Evolutionary conservation across 495 filamentous ascomycete genomes (phyloP).

Genomic region (Oidiodendron maius): DNA sequence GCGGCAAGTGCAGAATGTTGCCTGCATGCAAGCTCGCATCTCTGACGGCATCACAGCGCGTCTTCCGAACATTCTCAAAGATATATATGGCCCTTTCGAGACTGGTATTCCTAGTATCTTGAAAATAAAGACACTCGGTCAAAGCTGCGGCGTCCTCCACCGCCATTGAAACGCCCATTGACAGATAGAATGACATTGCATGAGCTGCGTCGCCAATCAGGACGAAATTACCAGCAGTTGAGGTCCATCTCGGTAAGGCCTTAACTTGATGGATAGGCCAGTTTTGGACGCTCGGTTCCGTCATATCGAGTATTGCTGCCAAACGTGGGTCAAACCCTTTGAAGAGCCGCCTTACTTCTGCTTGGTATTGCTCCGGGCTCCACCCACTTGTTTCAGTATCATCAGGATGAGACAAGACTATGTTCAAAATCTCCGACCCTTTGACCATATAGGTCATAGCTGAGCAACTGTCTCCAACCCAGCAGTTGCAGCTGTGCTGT

Average conservation of each 20-base stretch:
- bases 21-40: background rate
- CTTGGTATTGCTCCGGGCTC: background rate
- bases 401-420: background rate
- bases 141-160: background rate
- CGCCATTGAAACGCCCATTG: background rate
- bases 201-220: conserved; percentile 18
- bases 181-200: conserved; percentile 12
- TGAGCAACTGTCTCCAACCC: background rate
- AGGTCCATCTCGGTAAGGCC: conserved; percentile 4
- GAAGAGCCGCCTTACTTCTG: background rate
- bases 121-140: background rate
- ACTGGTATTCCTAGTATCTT: background rate
- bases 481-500: background rate
- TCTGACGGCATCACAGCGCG: background rate
- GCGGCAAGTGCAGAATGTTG: background rate
- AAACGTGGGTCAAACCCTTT: background rate
- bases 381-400: background rate
- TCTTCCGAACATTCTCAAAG: background rate
- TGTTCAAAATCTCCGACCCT: background rate
- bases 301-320: background rate
- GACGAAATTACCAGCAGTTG: conserved; percentile 1
- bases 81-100: background rate
- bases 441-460: background rate
- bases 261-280: conserved; percentile 10
- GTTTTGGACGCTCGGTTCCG: background rate